Evolutionary conservation across 2,329 filamentous ascomycete genomes (phyloP).

Genomic region (Dothidotthia symphoricarpi): DNA sequence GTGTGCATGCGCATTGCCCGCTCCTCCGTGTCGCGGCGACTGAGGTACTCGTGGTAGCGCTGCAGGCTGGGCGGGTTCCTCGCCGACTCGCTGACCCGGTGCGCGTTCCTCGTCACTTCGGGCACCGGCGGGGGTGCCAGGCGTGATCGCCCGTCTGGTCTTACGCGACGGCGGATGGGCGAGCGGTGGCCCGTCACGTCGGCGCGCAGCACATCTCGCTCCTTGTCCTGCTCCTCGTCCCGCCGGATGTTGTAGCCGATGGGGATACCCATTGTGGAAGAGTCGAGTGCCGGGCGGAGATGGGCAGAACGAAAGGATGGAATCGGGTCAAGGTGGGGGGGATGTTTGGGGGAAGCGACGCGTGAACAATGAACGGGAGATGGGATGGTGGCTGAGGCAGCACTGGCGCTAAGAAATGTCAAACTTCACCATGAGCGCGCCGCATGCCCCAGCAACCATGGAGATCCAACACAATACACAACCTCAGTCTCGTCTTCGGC

Average conservation of each 20-base stretch:
- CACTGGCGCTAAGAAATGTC: too few relatives aligned
- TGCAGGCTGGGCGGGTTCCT: conserved; percentile 15
- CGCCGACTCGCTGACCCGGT: conserved; percentile 16
- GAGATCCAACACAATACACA: too few relatives aligned
- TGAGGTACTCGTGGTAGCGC: conserved; percentile 1
- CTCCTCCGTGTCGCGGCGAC: too few relatives aligned
- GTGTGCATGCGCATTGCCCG: background rate
- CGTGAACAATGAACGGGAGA: too few relatives aligned
- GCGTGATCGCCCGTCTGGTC: conserved; percentile 26
- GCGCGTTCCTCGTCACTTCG: conserved; percentile 25
- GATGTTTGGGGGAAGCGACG: too few relatives aligned
- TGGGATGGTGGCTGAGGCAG: too few relatives aligned
- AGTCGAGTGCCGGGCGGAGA: conserved; percentile 17
- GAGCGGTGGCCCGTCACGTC: conserved; percentile 57
- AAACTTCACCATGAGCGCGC: too few relatives aligned
- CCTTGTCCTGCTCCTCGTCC: conserved; percentile 47
- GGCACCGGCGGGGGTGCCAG: conserved; percentile 36
- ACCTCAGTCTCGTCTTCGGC: too few relatives aligned
- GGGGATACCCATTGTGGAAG: conserved; percentile 50
- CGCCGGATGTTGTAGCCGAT: conserved; percentile 51
- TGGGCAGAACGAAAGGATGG: too few relatives aligned
- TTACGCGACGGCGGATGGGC: conserved; percentile 55
- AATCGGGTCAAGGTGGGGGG: too few relatives aligned
- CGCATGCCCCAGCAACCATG: too few relatives aligned
- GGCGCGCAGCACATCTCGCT: conserved; percentile 48